phyloP scores from a whole-genome alignment of 1,284 basidiomycete genomes.

The Sphaerobolus stellatus region DNA sequence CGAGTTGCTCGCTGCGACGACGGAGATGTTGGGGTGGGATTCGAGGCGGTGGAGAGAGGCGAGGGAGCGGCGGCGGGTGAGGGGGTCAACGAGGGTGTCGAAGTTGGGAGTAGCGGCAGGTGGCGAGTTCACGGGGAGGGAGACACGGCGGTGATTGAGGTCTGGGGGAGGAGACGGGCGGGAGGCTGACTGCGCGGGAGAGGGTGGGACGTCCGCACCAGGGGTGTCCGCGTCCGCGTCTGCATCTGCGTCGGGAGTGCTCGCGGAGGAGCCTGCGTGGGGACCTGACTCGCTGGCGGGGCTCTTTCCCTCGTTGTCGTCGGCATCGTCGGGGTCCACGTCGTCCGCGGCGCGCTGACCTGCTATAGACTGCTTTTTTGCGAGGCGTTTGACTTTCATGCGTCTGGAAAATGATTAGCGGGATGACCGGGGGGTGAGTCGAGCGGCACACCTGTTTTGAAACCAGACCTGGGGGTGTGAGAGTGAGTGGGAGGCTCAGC shows the following conservation, averaged over 20 bases:
- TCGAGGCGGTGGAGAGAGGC: constrained; percentile 58
- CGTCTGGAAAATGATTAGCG: constrained; percentile 3
- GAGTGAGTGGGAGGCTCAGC: constrained; percentile 8
- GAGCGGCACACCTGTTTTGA: constrained; percentile 70
- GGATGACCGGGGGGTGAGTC: neutral
- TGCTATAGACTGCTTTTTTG: constrained; percentile 11
- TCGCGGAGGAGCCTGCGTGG: too few species aligned
- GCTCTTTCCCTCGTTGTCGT: too few species aligned
- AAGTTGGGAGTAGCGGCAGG: too few species aligned
- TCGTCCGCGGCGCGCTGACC: too few species aligned
- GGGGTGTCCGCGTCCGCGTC: too few species aligned
- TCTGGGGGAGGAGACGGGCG: neutral
- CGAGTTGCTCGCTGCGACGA: constrained; percentile 59
- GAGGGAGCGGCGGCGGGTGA: constrained; percentile 49
- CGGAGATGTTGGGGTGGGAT: constrained; percentile 59
- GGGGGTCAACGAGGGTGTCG: constrained; percentile 27
- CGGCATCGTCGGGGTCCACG: too few species aligned
- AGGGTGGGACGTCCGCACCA: too few species aligned
- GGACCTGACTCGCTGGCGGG: too few species aligned
- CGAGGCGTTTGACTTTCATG: constrained; percentile 14
- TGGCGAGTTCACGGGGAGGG: too few species aligned
- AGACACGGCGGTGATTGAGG: neutral
- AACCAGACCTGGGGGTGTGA: constrained; percentile 71
- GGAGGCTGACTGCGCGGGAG: too few species aligned
- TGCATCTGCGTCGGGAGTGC: too few species aligned